Evolutionary conservation across 371 early-diverging fungal species (phyloP).

Genomic region (Zychaea mexicana): DNA sequence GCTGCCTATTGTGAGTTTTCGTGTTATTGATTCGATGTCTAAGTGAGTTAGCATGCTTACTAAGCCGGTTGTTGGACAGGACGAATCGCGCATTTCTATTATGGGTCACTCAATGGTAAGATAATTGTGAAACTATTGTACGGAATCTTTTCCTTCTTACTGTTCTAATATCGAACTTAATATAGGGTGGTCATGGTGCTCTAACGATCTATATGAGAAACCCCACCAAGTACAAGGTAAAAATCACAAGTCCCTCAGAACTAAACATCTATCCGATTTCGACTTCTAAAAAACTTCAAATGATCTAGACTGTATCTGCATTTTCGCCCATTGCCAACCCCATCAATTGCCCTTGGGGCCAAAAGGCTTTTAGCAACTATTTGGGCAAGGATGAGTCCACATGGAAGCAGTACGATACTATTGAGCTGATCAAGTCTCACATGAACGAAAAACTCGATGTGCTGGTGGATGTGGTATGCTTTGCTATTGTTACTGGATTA

Average conservation of each 20-base stretch:
- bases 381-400: slow-evolving; percentile 59
- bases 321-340: slow-evolving; percentile 86
- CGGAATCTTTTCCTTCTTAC: background rate
- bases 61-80: slow-evolving; percentile 29
- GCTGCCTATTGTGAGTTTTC: slow-evolving; percentile 61
- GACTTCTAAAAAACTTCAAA: too few relatives aligned
- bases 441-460: slow-evolving; percentile 33
- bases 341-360: slow-evolving; percentile 74
- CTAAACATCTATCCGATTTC: too few relatives aligned
- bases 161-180: background rate
- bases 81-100: slow-evolving; percentile 64
- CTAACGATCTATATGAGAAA: slow-evolving; percentile 74
- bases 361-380: slow-evolving; percentile 77
- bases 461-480: slow-evolving; percentile 47
- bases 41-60: background rate
- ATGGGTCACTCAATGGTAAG: slow-evolving; percentile 83
- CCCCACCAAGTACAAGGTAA: slow-evolving; percentile 61
- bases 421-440: slow-evolving; percentile 57
- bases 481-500: too few relatives aligned
- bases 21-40: background rate
- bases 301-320: slow-evolving; percentile 73
- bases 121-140: background rate
- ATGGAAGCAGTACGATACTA: slow-evolving; percentile 80
- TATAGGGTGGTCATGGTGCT: slow-evolving; percentile 93
- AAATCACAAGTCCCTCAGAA: background rate